These are phyloP conservation scores for Coelastrella sp. DNA, from an alignment of 139 green algal genomes.

Conservation along the genomic window DNA sequence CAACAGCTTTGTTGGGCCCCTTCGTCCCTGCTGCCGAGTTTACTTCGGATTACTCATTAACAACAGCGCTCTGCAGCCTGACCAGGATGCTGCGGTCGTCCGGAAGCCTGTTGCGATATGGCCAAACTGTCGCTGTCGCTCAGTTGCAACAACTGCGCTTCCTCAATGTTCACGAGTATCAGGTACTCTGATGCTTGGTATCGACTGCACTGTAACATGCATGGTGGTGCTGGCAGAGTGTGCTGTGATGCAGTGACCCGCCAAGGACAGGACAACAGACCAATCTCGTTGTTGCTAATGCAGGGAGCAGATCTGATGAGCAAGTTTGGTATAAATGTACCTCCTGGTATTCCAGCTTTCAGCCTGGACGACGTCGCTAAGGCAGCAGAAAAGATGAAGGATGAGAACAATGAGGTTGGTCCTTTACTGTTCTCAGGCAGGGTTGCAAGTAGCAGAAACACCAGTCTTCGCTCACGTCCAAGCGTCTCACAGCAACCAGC, in stretches of 20 bases:
- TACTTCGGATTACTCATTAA: too few relatives aligned
- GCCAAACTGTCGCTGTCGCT: slow-evolving; percentile 23
- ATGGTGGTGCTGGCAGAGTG: too few relatives aligned
- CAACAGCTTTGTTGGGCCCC: too few relatives aligned
- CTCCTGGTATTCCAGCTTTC: slow-evolving; percentile 81
- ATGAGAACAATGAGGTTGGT: slow-evolving; percentile 80
- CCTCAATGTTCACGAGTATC: slow-evolving; percentile 98
- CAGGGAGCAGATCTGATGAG: slow-evolving; percentile 96
- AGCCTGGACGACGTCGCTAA: slow-evolving; percentile 79
- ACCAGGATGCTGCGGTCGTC: slow-evolving; percentile 18
- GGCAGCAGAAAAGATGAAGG: slow-evolving; percentile 82
- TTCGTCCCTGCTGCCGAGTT: too few relatives aligned
- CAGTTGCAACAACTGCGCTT: slow-evolving; percentile 71
- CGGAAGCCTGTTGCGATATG: slow-evolving; percentile 15
- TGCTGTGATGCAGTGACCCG: too few relatives aligned
- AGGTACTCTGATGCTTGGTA: too few relatives aligned
- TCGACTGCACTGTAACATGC: too few relatives aligned
- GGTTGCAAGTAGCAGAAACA: neutral
- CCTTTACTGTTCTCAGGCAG: too few relatives aligned
- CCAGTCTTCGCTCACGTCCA: neutral
- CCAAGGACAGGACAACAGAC: too few relatives aligned
- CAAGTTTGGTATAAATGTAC: slow-evolving; percentile 95
- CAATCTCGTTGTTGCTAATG: neutral
- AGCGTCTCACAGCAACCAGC: too few relatives aligned
- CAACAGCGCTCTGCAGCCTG: too few relatives aligned